Percentiles rank a stretch among this genome's conserved stretches.
Evolutionary conservation across 371 early-diverging fungal genomes (phyloP).

Genomic region (Quaeritorhiza haematococci): DNA sequence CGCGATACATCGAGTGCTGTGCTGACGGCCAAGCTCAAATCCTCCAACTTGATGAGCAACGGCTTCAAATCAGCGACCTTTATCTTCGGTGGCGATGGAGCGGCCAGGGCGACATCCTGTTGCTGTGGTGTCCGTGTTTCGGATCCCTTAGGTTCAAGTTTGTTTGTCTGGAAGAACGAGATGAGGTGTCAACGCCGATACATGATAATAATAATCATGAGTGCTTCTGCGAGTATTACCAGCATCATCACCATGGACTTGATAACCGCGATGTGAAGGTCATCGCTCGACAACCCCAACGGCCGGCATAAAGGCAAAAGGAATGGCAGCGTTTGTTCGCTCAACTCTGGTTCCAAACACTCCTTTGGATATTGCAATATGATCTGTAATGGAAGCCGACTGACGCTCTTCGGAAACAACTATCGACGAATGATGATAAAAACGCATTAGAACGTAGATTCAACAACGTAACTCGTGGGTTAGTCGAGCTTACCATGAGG

Average conservation of each 20-base stretch:
- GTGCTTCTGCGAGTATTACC: too few relatives aligned
- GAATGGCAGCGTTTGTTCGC: slow-evolving; percentile 32
- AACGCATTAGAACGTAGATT: too few relatives aligned
- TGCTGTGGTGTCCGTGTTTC: too few relatives aligned
- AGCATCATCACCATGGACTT: slow-evolving; percentile 27
- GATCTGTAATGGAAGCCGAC: slow-evolving; percentile 51
- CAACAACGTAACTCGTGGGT: background rate
- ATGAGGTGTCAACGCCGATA: too few relatives aligned
- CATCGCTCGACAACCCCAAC: slow-evolving; percentile 39
- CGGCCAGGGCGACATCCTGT: too few relatives aligned
- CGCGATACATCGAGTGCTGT: slow-evolving; percentile 25
- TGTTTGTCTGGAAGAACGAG: too few relatives aligned
- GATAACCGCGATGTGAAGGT: slow-evolving; percentile 47
- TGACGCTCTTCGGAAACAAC: slow-evolving; percentile 26
- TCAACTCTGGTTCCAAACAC: slow-evolving; percentile 39
- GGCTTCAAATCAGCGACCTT: slow-evolving; percentile 28
- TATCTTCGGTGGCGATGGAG: background rate
- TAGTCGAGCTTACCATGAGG: slow-evolving; percentile 1
- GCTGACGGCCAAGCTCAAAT: slow-evolving; percentile 18
- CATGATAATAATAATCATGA: too few relatives aligned
- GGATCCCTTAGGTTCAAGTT: too few relatives aligned
- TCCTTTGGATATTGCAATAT: slow-evolving; percentile 36
- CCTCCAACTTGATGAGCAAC: slow-evolving; percentile 20
- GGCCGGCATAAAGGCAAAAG: slow-evolving; percentile 43
- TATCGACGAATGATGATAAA: too few relatives aligned